A percentile compares a stretch with the other conserved stretches of the same genome.
Evolutionary conservation across 768 basidiomycete genomes (phyloP).

Genomic region (Cubamyces sp.): DNA sequence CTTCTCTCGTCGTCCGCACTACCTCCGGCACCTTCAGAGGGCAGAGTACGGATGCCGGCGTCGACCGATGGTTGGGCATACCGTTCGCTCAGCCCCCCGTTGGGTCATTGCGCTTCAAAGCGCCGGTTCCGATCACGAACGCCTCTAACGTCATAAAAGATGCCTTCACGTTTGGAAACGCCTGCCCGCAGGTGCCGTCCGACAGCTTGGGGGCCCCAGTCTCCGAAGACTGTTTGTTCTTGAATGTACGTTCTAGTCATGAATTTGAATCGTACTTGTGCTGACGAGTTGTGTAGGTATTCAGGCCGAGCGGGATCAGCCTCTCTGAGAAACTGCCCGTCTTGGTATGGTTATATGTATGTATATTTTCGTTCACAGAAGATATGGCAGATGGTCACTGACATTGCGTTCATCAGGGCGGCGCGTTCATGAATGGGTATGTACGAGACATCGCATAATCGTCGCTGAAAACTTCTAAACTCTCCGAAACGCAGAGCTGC

Average conservation of each 20-base stretch:
- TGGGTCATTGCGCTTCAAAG: constrained; percentile 57
- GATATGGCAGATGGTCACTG: neutral
- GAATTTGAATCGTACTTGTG: neutral
- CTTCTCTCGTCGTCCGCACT: constrained; percentile 20
- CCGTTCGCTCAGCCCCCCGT: constrained; percentile 60
- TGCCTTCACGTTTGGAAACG: constrained; percentile 56
- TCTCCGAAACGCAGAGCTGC: constrained; percentile 40
- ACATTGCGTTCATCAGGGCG: constrained; percentile 42
- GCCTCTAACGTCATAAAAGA: constrained; percentile 38
- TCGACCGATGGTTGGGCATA: constrained; percentile 60
- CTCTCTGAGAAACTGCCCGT: constrained; percentile 32
- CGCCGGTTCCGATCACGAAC: constrained; percentile 47
- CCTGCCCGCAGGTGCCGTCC: constrained; percentile 53
- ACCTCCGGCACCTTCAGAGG: constrained; percentile 28
- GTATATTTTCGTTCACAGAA: constrained; percentile 5
- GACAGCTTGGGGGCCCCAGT: constrained; percentile 47
- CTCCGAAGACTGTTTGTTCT: constrained; percentile 55
- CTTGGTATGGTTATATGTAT: constrained; percentile 39
- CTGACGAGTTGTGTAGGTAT: constrained; percentile 27
- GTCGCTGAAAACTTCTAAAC: neutral
- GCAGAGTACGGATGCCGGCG: constrained; percentile 35
- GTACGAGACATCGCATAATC: constrained; percentile 13
- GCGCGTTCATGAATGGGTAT: constrained; percentile 50
- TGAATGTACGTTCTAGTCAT: constrained; percentile 45
- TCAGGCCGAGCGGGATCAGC: constrained; percentile 30